phyloP scores from a whole-genome alignment of 2,329 filamentous ascomycete species.

The Scytalidium lignicola region DNA sequence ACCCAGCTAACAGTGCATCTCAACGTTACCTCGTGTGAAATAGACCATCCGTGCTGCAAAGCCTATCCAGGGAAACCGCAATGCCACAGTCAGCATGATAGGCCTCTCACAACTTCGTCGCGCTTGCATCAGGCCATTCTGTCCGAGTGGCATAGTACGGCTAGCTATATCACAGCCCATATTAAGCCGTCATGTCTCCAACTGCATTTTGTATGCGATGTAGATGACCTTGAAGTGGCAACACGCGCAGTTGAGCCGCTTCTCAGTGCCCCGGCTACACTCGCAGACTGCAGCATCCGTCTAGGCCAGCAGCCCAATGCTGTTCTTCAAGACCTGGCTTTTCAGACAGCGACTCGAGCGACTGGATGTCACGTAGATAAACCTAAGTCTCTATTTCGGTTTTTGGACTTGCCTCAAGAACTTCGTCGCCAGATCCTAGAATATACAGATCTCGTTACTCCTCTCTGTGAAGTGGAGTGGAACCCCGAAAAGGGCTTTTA shows the following conservation, averaged over 20 bases:
- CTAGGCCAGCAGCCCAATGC: background rate
- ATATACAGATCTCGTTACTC: conserved; percentile 21
- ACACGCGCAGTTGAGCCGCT: background rate
- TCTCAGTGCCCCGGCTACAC: background rate
- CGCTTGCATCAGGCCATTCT: background rate
- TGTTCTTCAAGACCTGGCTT: too few relatives aligned
- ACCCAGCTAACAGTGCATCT: conserved; percentile 3
- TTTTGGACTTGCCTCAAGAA: conserved; percentile 17
- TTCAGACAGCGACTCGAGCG: too few relatives aligned
- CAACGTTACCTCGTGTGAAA: background rate
- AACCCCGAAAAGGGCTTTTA: background rate
- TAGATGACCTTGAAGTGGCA: background rate
- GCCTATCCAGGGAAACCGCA: too few relatives aligned
- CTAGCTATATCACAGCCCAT: conserved; percentile 1
- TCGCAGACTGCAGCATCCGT: conserved; percentile 1
- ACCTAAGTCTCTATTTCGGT: background rate
- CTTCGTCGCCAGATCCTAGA: conserved; percentile 14
- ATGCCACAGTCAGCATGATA: background rate
- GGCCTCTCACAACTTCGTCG: background rate
- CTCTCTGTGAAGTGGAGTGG: conserved; percentile 16
- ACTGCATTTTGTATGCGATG: conserved; percentile 1
- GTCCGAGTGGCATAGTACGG: background rate
- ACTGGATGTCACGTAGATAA: too few relatives aligned
- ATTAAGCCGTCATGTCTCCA: conserved; percentile 1
- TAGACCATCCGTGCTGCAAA: too few relatives aligned